Evolutionary conservation across 306 rosid genomes (phyloP), one percentile per base, ranked within the genome.

Genomic region (Cucurbita pepo): DNA sequence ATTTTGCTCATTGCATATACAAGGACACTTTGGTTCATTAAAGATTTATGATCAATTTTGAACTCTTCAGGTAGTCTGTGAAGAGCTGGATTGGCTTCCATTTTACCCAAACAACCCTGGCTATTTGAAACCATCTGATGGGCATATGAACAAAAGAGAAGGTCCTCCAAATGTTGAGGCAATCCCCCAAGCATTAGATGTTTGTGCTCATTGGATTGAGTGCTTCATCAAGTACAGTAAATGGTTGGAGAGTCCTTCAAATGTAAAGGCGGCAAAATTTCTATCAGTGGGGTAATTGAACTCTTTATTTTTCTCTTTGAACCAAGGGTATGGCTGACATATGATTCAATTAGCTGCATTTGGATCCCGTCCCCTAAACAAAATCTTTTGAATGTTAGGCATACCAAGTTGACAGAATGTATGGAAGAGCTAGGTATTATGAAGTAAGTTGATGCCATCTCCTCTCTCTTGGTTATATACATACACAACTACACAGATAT

Each of bases 61-160:
- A 51, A 75, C 71, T 85, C 78, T 81, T 22, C 78, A 91, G 97
- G 97, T 95, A 75, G 99, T 95, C 77, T 91, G 99, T 76, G 99
- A 95, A 86, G 99, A 95, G 88, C 85, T 95, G 82, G 97, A 95
- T 41, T 95, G 99, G 99, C 92, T 95, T 75, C 90, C 92, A 64
- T 91, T 91, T 86, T 95, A 89, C 82, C 96, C 96, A 16, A 88
- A 91, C 71, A 81, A 81, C 72, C 65, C 71, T 64, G 81, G 86
- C 76, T 59, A 75, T 60, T 76, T 87, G 71, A 89, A 83, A 77
- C 89, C 82, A 84, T 75, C 75, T 10, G 89, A 86, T 10, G 82
- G 78, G 69, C 99, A 89, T 81, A 82, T 44, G 81, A 88, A 77
- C 78, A 77, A 88, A 81, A 74, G 82, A 77, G 96, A 89, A 72